Conservation (phyloP, 2,329 filamentous ascomycete genomes). For the Neopestalotiopsis rosae region DNA sequence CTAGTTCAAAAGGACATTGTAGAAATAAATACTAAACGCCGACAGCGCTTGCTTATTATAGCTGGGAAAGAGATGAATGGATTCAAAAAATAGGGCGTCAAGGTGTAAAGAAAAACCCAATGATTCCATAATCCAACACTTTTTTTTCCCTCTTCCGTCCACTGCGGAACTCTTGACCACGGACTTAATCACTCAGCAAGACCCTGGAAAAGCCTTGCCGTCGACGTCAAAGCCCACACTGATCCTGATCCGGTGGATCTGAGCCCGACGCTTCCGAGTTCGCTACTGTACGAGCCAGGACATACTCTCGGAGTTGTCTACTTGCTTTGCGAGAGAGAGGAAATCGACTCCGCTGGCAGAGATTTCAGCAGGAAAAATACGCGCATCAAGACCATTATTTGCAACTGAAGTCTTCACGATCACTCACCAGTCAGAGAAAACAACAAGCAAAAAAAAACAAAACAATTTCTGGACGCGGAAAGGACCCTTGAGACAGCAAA, state of each 20-base stretch:
- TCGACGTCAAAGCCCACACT: slow-evolving; percentile 16
- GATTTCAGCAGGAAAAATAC: slow-evolving; percentile 1
- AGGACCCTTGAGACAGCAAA: background rate
- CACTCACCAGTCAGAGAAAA: background rate
- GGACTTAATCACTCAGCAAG: slow-evolving; percentile 16
- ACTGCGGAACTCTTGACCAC: slow-evolving; percentile 2
- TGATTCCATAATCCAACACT: background rate
- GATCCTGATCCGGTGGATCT: slow-evolving; percentile 18
- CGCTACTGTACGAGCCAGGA: slow-evolving; percentile 10
- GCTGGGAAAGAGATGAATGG: background rate
- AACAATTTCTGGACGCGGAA: background rate
- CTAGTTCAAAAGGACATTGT: background rate
- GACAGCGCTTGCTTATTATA: background rate
- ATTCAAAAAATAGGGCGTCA: background rate
- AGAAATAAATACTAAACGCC: background rate
- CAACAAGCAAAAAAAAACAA: background rate
- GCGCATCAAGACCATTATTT: background rate
- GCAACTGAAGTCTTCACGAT: background rate
- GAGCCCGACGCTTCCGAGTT: slow-evolving; percentile 18
- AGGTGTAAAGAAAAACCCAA: background rate
- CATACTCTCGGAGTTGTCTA: slow-evolving; percentile 6
- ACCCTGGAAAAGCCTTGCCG: slow-evolving; percentile 12
- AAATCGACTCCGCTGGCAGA: slow-evolving; percentile 2
- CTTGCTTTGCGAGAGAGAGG: background rate
- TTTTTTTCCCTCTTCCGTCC: slow-evolving; percentile 21